A percentile compares a stretch with the other conserved stretches of the same genome.
These are phyloP conservation scores for Debaryomycetaceae sp. DNA, from an alignment of 1,139 yeast genomes.

Conservation along the genomic window DNA sequence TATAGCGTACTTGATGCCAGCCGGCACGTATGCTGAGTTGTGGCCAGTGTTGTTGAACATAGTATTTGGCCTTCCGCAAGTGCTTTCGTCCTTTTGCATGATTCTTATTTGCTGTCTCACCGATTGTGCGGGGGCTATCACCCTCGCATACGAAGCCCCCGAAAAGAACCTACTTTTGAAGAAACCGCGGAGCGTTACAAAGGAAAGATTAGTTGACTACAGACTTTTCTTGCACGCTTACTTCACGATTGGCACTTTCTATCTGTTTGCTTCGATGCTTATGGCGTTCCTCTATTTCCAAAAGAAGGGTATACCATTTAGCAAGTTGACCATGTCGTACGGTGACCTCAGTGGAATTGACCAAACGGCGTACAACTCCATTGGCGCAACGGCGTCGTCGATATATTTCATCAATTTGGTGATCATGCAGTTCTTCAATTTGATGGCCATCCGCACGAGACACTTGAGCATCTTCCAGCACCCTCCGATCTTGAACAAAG, in stretches of 20 bases:
- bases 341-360: constrained; percentile 29
- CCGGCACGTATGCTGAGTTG: constrained; percentile 50
- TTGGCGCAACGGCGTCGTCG: constrained; percentile 36
- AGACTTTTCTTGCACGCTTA: constrained; percentile 43
- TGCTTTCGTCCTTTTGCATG: constrained; percentile 49
- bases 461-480: constrained; percentile 40
- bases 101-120: constrained; percentile 48
- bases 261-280: constrained; percentile 39
- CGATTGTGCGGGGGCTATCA: constrained; percentile 44
- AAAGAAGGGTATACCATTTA: constrained; percentile 35
- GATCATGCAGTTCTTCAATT: constrained; percentile 46
- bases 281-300: constrained; percentile 39
- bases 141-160: constrained; percentile 41
- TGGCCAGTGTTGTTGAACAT: constrained; percentile 51
- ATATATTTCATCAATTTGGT: constrained; percentile 49
- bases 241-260: constrained; percentile 38
- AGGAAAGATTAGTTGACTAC: constrained; percentile 40
- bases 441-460: constrained; percentile 44
- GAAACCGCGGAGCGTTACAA: constrained; percentile 40
- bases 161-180: constrained; percentile 41
- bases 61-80: constrained; percentile 48
- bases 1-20: constrained; percentile 48
- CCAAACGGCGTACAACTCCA: constrained; percentile 15
- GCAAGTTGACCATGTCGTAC: constrained; percentile 32
- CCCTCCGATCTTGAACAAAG: constrained; percentile 20